Evolutionary conservation across 495 filamentous ascomycete genomes (phyloP).

Genomic region (Podospora fimiseda): DNA sequence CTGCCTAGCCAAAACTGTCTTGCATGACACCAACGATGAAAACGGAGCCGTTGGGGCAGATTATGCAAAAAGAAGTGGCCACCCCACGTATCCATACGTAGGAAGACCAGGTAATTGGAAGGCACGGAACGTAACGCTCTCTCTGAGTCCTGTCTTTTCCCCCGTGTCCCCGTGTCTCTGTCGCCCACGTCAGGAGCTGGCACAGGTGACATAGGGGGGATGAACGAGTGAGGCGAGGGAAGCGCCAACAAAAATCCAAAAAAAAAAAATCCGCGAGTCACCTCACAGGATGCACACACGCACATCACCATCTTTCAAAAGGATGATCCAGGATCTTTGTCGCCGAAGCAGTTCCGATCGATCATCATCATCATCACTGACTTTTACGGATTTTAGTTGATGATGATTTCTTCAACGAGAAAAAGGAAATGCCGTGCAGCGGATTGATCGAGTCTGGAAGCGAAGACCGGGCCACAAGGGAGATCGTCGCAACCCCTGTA

Average conservation of each 20-base stretch:
- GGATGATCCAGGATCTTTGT: neutral
- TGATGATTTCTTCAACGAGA: neutral
- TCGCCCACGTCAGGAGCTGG: too few relatives aligned
- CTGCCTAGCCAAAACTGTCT: neutral
- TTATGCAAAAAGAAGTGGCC: too few relatives aligned
- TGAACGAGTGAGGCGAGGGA: neutral
- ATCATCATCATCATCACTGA: neutral
- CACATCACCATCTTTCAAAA: too few relatives aligned
- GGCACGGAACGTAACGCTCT: neutral
- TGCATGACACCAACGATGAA: neutral
- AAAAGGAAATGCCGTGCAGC: neutral
- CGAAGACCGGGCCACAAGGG: neutral
- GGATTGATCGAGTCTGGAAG: too few relatives aligned
- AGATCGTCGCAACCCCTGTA: constrained; percentile 3
- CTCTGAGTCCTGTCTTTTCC: too few relatives aligned
- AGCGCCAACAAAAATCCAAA: neutral
- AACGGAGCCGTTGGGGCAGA: neutral
- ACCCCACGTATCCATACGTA: too few relatives aligned
- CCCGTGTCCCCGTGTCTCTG: too few relatives aligned
- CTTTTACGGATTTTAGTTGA: neutral
- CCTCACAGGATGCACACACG: too few relatives aligned
- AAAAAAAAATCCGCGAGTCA: neutral
- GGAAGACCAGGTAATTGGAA: neutral
- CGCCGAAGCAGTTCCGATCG: constrained; percentile 5
- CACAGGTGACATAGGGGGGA: too few relatives aligned